Evolutionary conservation across 2,329 filamentous ascomycete species (phyloP).

Genomic region (Claviceps capensis): DNA sequence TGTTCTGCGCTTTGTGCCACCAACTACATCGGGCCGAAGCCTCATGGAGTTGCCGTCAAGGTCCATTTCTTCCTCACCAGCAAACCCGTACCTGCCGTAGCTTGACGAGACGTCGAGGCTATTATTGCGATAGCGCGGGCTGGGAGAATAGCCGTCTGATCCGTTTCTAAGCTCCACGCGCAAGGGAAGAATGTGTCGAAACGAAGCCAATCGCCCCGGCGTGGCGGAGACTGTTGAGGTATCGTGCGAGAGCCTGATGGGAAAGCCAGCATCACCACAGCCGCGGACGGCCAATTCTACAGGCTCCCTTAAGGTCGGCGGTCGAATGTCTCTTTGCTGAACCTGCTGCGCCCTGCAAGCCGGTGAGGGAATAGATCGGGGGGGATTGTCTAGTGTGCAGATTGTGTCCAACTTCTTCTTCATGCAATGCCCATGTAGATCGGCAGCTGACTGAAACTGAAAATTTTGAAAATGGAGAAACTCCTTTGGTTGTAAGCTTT

Average conservation of each 20-base stretch:
- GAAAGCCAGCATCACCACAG: slow-evolving; percentile 19
- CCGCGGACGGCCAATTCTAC: slow-evolving; percentile 30
- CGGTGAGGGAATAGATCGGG: slow-evolving; percentile 29
- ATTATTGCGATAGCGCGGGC: slow-evolving; percentile 33
- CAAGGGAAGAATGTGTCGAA: slow-evolving; percentile 27
- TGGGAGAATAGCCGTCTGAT: slow-evolving; percentile 35
- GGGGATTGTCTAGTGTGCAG: slow-evolving; percentile 30
- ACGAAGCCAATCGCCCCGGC: slow-evolving; percentile 31
- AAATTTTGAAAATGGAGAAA: slow-evolving; percentile 37
- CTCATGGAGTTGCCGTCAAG: slow-evolving; percentile 40
- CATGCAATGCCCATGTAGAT: slow-evolving; percentile 35
- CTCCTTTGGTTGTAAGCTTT: slow-evolving; percentile 24
- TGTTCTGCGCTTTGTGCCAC: slow-evolving; percentile 41
- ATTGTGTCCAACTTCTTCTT: slow-evolving; percentile 42
- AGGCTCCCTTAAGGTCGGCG: slow-evolving; percentile 28
- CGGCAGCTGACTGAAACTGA: slow-evolving; percentile 31
- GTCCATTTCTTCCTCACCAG: slow-evolving; percentile 28
- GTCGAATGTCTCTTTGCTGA: slow-evolving; percentile 21
- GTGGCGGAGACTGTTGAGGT: slow-evolving; percentile 33
- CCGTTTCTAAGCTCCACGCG: slow-evolving; percentile 28
- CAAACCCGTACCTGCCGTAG: slow-evolving; percentile 29
- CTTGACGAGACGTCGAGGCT: slow-evolving; percentile 37
- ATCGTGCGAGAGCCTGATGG: slow-evolving; percentile 24
- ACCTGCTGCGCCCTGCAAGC: slow-evolving; percentile 25
- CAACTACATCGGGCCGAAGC: slow-evolving; percentile 34